A percentile compares a stretch with the other conserved stretches of the same genome.
Evolutionary conservation across 208 protist species (phyloP).

Genomic region (Leishmania gerbilli): DNA sequence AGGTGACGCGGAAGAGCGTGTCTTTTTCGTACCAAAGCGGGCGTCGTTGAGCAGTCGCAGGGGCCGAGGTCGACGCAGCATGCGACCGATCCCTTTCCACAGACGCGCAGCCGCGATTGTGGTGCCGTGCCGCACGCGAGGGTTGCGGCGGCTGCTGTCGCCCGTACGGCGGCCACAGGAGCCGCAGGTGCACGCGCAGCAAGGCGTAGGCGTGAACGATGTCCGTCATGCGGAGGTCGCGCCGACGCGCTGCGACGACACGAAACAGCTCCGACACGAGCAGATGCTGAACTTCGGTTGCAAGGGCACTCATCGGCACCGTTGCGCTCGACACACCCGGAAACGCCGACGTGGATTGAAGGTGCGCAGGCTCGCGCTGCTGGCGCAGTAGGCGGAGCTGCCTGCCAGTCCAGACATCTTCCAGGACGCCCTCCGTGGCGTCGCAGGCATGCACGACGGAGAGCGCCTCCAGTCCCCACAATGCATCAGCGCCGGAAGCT

Average conservation of each 20-base stretch:
- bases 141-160: background rate
- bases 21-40: conserved; percentile 39
- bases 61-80: background rate
- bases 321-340: background rate
- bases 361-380: conserved; percentile 15
- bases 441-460: conserved; percentile 41
- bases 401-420: conserved; percentile 15
- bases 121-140: background rate
- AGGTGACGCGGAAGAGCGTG: conserved; percentile 46
- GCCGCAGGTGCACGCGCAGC: conserved; percentile 64
- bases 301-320: background rate
- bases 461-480: conserved; percentile 71
- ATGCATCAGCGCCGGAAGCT: conserved; percentile 50
- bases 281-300: conserved; percentile 22
- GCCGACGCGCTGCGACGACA: conserved; percentile 22
- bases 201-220: conserved; percentile 74
- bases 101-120: background rate
- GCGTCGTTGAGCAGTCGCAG: background rate
- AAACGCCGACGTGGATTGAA: background rate
- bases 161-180: conserved; percentile 48
- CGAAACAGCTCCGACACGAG: conserved; percentile 29
- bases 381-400: conserved; percentile 1
- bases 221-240: conserved; percentile 69
- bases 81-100: background rate
- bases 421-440: conserved; percentile 16